These are phyloP conservation scores for Colletotrichum aenigma DNA, from an alignment of 2,329 filamentous ascomycete genomes.

Conservation along the genomic window DNA sequence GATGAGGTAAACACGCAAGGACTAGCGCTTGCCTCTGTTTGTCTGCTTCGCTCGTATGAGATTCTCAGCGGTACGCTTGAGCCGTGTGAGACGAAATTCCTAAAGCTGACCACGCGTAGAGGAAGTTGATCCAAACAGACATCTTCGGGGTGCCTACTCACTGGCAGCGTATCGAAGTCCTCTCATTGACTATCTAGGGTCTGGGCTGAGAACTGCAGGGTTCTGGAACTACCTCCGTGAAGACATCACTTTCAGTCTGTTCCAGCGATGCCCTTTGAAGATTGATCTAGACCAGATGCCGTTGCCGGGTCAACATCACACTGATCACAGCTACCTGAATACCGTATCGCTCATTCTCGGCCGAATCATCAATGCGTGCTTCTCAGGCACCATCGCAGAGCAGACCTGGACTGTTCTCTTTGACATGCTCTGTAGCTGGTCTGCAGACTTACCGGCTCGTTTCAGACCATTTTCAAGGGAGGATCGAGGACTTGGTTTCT, in stretches of 20 bases:
- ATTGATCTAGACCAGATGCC: constrained; percentile 36
- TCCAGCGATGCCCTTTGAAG: constrained; percentile 43
- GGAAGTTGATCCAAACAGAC: constrained; percentile 45
- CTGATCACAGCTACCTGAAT: constrained; percentile 41
- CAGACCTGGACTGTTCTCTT: constrained; percentile 26
- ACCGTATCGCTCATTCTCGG: constrained; percentile 46
- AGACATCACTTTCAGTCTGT: constrained; percentile 58
- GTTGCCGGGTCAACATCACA: not conserved
- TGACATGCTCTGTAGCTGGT: constrained; percentile 33
- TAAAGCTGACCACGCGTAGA: constrained; percentile 25
- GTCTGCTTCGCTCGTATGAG: constrained; percentile 52
- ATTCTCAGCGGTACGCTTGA: constrained; percentile 38
- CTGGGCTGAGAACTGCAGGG: constrained; percentile 40
- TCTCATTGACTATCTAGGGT: constrained; percentile 22
- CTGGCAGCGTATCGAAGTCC: constrained; percentile 36
- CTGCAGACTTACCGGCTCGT: constrained; percentile 29
- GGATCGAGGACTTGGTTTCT: not conserved
- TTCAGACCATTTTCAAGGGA: constrained; percentile 35
- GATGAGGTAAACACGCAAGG: constrained; percentile 35
- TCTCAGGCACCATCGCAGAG: constrained; percentile 21
- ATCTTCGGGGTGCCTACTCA: constrained; percentile 51
- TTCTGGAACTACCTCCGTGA: constrained; percentile 58
- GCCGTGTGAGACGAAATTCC: accelerated
- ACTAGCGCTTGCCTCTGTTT: constrained; percentile 46
- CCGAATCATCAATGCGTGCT: constrained; percentile 43